Evolutionary conservation across 805 yeast species (phyloP).

Genomic region (Tetrapisispora taiwanensis): DNA sequence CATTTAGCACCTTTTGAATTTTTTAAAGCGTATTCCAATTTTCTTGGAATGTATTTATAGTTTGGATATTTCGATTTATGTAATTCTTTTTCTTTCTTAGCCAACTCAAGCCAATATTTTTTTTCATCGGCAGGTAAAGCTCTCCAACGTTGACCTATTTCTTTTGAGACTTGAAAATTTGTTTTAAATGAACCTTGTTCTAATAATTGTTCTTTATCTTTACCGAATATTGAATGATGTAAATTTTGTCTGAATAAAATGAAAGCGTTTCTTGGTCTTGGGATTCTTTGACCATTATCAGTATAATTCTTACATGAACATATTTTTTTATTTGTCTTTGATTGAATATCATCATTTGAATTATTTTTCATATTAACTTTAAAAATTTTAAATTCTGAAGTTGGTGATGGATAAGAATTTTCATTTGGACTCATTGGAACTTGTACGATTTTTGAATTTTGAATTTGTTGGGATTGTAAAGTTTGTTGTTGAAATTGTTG

Average conservation of each 20-base stretch:
- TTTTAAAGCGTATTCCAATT: conserved; percentile 2
- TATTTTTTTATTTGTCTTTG: neutral
- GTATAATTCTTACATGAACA: conserved; percentile 4
- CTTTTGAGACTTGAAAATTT: conserved; percentile 42
- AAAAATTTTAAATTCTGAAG: neutral
- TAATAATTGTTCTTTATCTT: conserved; percentile 9
- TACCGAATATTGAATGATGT: conserved; percentile 42
- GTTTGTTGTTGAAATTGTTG: neutral
- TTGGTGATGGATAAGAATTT: neutral
- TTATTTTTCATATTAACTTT: neutral
- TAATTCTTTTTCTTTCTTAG: conserved; percentile 70
- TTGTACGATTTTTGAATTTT: neutral
- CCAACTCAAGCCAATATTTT: conserved; percentile 68
- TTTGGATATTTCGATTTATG: conserved; percentile 83
- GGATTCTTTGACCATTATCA: conserved; percentile 33
- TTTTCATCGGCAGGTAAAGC: conserved; percentile 41
- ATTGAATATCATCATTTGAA: neutral
- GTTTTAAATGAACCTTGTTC: conserved; percentile 28
- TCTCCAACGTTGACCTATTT: conserved; percentile 38
- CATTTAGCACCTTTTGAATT: conserved; percentile 1
- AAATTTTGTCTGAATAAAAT: conserved; percentile 75
- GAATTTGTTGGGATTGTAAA: neutral
- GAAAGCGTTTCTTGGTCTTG: conserved; percentile 66
- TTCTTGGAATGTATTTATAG: conserved; percentile 62
- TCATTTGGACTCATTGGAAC: conserved; percentile 1